These are phyloP conservation scores for Sordariomycetes sp. DNA, from an alignment of 2,329 filamentous ascomycete genomes.

Conservation along the genomic window DNA sequence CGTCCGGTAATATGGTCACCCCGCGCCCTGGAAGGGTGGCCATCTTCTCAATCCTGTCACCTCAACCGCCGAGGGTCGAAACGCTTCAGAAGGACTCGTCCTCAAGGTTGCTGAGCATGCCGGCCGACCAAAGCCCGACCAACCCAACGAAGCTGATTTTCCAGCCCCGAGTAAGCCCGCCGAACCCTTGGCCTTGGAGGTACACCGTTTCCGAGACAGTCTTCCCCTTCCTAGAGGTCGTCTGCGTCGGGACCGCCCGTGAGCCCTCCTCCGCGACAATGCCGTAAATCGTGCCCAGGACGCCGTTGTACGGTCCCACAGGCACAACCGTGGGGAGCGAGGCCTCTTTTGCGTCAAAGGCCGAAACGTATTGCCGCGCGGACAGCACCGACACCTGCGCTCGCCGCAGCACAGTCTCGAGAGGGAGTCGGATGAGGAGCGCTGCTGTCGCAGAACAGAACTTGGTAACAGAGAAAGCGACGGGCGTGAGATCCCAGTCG, in stretches of 20 bases:
- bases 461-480: slow-evolving; percentile 69
- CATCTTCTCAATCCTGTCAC: not conserved
- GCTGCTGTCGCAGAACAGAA: slow-evolving; percentile 74
- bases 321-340: slow-evolving; percentile 66
- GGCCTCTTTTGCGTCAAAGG: slow-evolving; percentile 30
- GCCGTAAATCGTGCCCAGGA: slow-evolving; percentile 82
- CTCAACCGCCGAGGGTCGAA: not conserved
- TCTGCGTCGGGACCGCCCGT: slow-evolving; percentile 16
- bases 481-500: slow-evolving; percentile 71
- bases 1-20: not conserved
- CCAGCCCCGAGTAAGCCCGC: slow-evolving; percentile 64
- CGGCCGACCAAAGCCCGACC: slow-evolving; percentile 63
- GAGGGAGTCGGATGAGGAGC: slow-evolving; percentile 74
- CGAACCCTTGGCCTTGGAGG: slow-evolving; percentile 54
- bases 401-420: slow-evolving; percentile 84
- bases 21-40: not conserved
- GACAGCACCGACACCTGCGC: slow-evolving; percentile 70
- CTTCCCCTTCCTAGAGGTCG: not conserved
- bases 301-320: slow-evolving; percentile 70
- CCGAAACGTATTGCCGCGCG: slow-evolving; percentile 37
- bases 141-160: slow-evolving; percentile 70
- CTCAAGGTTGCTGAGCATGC: slow-evolving; percentile 47
- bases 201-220: slow-evolving; percentile 26
- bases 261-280: slow-evolving; percentile 77
- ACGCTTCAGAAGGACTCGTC: slow-evolving; percentile 1